These are phyloP conservation scores for Yamadazyma kanchanaburiensis DNA, from an alignment of 1,139 yeast genomes.

Conservation along the genomic window DNA sequence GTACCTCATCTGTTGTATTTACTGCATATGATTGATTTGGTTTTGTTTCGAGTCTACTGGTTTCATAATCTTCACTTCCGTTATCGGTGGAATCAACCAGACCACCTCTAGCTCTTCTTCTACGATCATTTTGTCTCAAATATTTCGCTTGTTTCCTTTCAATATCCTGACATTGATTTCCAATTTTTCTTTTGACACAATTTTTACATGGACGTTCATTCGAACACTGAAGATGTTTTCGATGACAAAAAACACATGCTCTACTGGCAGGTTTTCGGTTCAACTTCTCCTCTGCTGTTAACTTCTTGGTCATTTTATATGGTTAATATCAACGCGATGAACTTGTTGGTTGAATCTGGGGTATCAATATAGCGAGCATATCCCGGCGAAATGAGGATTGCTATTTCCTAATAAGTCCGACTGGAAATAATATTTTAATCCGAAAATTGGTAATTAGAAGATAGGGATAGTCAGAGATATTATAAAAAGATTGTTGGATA, in stretches of 20 bases:
- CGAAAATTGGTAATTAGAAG: background rate
- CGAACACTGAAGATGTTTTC: slow-evolving; percentile 66
- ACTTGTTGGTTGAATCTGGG: slow-evolving; percentile 5
- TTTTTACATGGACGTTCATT: slow-evolving; percentile 65
- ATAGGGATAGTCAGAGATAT: no score
- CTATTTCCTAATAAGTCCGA: background rate
- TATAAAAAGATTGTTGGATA: no score
- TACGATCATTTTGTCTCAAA: slow-evolving; percentile 12
- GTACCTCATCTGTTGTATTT: slow-evolving; percentile 40
- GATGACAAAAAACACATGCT: slow-evolving; percentile 71
- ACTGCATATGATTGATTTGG: slow-evolving; percentile 1
- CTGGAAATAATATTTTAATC: background rate
- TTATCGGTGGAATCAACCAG: background rate
- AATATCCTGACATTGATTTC: slow-evolving; percentile 55
- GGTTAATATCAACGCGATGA: no score
- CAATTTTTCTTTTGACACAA: slow-evolving; percentile 60
- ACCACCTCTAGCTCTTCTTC: background rate
- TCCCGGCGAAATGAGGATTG: slow-evolving; percentile 7
- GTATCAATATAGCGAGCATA: slow-evolving; percentile 2
- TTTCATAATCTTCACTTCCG: background rate
- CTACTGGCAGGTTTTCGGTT: slow-evolving; percentile 59
- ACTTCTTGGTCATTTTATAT: slow-evolving; percentile 66
- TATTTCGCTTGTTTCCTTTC: slow-evolving; percentile 54
- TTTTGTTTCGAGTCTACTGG: background rate
- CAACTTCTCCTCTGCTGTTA: slow-evolving; percentile 50